Percentiles rank a stretch among this genome's conserved stretches.
Evolutionary conservation across 83 land plant genomes (phyloP).

Genomic region (Diphasiastrum complanatum): DNA sequence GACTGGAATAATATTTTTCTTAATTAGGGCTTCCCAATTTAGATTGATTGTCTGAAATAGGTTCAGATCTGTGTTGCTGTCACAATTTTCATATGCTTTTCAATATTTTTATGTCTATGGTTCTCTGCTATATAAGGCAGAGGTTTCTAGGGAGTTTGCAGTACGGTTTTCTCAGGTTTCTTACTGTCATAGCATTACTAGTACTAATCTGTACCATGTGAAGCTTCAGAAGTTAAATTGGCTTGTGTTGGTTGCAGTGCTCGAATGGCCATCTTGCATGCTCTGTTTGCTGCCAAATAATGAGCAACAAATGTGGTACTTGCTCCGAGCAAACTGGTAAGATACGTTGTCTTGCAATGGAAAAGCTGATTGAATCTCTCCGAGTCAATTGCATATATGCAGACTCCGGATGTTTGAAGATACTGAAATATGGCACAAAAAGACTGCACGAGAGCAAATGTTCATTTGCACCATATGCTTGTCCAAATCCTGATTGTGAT

Average conservation of each 20-base stretch:
- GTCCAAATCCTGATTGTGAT: conserved; percentile 45
- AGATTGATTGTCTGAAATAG: too few relatives aligned
- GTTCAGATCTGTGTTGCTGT: too few relatives aligned
- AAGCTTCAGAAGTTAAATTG: too few relatives aligned
- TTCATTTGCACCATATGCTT: conserved; percentile 37
- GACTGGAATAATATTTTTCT: too few relatives aligned
- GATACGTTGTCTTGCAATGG: conserved; percentile 62
- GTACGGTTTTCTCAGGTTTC: too few relatives aligned
- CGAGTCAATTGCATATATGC: conserved; percentile 42
- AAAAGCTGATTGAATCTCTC: conserved; percentile 67
- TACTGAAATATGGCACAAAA: conserved; percentile 30
- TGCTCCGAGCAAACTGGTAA: conserved; percentile 50
- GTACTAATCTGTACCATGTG: too few relatives aligned
- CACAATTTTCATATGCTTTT: too few relatives aligned
- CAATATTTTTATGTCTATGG: too few relatives aligned
- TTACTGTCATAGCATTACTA: too few relatives aligned
- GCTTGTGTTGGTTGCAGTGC: conserved; percentile 65
- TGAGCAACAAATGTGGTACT: conserved; percentile 47
- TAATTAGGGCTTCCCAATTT: too few relatives aligned
- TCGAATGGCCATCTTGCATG: conserved; percentile 73
- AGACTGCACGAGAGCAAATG: conserved; percentile 47
- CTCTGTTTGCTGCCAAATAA: conserved; percentile 47
- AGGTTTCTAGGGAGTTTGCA: too few relatives aligned
- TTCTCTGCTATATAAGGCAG: too few relatives aligned
- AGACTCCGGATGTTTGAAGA: conserved; percentile 44